Evolutionary conservation across 2,329 filamentous ascomycete species (phyloP).

Genomic region (Dendrostoma leiphaemia): DNA sequence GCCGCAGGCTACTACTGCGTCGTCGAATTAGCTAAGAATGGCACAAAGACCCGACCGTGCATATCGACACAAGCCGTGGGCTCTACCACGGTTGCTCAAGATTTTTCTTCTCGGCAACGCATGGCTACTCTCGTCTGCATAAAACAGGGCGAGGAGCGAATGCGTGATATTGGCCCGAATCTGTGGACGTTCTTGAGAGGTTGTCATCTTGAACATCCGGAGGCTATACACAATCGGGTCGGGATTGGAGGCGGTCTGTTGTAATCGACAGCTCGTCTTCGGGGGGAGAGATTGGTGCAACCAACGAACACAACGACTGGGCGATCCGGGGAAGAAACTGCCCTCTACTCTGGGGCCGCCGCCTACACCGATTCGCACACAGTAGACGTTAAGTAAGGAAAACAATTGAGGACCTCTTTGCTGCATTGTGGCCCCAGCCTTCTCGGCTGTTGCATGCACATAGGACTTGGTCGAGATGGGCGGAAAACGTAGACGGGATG

Average conservation of each 20-base stretch:
- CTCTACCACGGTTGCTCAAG: not conserved
- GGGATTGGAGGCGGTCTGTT: not conserved
- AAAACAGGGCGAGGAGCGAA: not conserved
- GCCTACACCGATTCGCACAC: not conserved
- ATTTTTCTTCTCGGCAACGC: not conserved
- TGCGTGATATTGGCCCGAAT: not conserved
- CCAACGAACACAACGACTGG: no score
- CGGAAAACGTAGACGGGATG: not conserved
- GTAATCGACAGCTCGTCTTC: not conserved
- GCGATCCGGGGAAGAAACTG: not conserved
- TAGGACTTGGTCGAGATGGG: not conserved
- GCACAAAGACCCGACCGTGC: no score
- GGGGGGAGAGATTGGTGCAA: no score
- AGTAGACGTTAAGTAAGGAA: not conserved
- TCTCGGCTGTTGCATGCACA: not conserved
- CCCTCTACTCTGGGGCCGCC: no score
- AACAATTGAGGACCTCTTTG: not conserved
- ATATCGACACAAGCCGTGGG: not conserved
- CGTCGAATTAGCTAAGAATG: no score
- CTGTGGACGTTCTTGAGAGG: no score
- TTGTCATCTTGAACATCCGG: not conserved
- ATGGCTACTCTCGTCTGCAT: not conserved
- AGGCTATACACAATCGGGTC: not conserved
- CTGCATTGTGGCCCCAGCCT: not conserved
- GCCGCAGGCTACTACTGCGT: no score